Conservation (phyloP, 1,284 basidiomycete genomes). For the Sporisorium graminicola region DNA sequence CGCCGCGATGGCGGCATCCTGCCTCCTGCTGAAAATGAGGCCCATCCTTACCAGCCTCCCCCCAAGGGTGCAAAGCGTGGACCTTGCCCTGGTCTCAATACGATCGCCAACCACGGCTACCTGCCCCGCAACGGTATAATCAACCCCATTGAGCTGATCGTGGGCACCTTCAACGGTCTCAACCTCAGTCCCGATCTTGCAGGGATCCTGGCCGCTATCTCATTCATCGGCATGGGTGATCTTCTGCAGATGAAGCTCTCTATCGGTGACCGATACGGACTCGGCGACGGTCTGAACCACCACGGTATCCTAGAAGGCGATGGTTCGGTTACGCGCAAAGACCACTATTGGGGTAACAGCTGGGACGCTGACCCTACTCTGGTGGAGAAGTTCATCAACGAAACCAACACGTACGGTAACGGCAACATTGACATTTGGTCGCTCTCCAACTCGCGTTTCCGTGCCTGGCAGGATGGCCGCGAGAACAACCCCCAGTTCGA, state of each 20-base stretch:
- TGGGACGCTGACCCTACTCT: conserved; percentile 28
- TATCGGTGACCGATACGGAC: conserved; percentile 36
- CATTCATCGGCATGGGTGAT: conserved; percentile 64
- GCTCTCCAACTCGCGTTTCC: conserved; percentile 37
- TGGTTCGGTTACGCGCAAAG: conserved; percentile 37
- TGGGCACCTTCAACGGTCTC: conserved; percentile 43
- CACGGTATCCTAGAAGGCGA: conserved; percentile 45
- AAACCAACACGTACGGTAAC: conserved; percentile 36
- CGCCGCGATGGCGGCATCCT: conserved; percentile 12
- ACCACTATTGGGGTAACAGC: conserved; percentile 44
- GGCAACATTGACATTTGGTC: conserved; percentile 25
- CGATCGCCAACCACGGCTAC: conserved; percentile 65
- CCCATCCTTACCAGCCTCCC: conserved; percentile 31
- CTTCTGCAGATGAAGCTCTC: conserved; percentile 50
- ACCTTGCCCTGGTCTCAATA: conserved; percentile 70
- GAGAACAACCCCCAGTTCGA: conserved; percentile 31
- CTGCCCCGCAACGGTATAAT: conserved; percentile 62
- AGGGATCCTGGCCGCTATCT: conserved; percentile 55
- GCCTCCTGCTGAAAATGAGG: conserved; percentile 15
- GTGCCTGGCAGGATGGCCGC: conserved; percentile 21
- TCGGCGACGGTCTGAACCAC: conserved; percentile 27
- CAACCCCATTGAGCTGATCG: conserved; percentile 54
- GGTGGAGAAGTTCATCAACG: conserved; percentile 34
- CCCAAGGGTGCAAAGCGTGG: conserved; percentile 41
- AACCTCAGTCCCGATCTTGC: conserved; percentile 64